Base-by-base conservation (phyloP, 2,329 filamentous ascomycete species). In the Uncinocarpus reesii region DNA sequence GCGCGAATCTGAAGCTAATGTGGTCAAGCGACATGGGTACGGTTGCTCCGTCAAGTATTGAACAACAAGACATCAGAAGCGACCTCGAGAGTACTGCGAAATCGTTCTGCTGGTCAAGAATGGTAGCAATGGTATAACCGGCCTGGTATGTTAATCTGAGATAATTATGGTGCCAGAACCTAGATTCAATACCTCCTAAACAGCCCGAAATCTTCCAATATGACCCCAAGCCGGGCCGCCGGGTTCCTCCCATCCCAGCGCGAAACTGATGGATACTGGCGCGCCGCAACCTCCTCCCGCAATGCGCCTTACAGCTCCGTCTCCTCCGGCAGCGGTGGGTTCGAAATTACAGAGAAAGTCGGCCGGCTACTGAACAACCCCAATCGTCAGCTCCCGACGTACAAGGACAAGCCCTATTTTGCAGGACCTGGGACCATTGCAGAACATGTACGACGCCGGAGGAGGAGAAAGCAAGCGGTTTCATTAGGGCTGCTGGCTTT, bases 321-420 rank as follows among this genome's bases (percentile, higher is more conserved):
- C 16, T 10, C 31, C 1, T n/a, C n/a, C n/a, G n/a, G n/a, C n/a
- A 62, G 66, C 45, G 65, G 58, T 21, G 63, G 64, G 40, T 67
- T 70, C 51, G 73, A 70, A 41, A 72, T 86, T 32, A 72, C 82
- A 42, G 76, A 77, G 57, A 79, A 77, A 53, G 71, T 86, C 29
- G 77, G 76, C 43, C 74, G 73, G 50, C 75, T 88, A 52, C 81
- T 89, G 53, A 78, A n/a, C n/a, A n/a, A 81, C 31, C 66, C 67
- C 42, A 71, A 74, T 41, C 72, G 77, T 68, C 72, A 79, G 50
- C 71, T 98, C 53, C 92, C 92, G 38, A 89, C 96, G 84, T 98
- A 98, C 72, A 98, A 98, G 69, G 92, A 98, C 70, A 98, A 98
- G 66, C 92, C 92, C n/a, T 92, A 86, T 62, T 71, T 66, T 49